Conservation (phyloP, 768 basidiomycete species). For the Coprinopsis strossmayeri region DNA sequence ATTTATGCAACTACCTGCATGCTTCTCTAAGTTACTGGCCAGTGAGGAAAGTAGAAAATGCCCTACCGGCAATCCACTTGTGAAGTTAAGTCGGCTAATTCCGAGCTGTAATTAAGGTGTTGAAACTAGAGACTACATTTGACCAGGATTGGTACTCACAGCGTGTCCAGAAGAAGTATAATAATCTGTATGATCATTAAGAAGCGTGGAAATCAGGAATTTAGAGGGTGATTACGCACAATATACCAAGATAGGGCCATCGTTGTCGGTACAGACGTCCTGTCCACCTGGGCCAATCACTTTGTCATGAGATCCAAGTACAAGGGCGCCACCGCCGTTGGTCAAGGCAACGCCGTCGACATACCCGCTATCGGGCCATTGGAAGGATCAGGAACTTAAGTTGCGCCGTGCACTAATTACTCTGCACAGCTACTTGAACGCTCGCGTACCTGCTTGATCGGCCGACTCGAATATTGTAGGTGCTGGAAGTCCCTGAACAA, state of each 20-base stretch:
- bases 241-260: slow-evolving; percentile 44
- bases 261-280: slow-evolving; percentile 36
- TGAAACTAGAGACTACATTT: background rate
- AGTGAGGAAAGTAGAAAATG: background rate
- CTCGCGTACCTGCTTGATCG: slow-evolving; percentile 35
- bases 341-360: slow-evolving; percentile 43
- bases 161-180: slow-evolving; percentile 40
- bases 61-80: slow-evolving; percentile 43
- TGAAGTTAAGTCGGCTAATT: slow-evolving; percentile 42
- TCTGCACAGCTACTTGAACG: too few relatives aligned
- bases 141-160: slow-evolving; percentile 21
- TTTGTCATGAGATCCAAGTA: slow-evolving; percentile 36
- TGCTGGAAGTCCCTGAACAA: slow-evolving; percentile 43
- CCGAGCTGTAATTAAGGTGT: slow-evolving; percentile 24
- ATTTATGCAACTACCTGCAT: too few relatives aligned
- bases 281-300: slow-evolving; percentile 52
- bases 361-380: slow-evolving; percentile 36
- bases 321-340: slow-evolving; percentile 46
- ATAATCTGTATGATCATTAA: slow-evolving; percentile 29
- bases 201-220: background rate
- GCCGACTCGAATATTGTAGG: slow-evolving; percentile 56
- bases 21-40: too few relatives aligned
- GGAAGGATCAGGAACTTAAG: too few relatives aligned
- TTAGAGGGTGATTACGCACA: slow-evolving; percentile 26
- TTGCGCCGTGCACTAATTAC: too few relatives aligned